Evolutionary conservation across 2,329 filamentous ascomycete species (phyloP), one percentile per base, ranked within the genome.

Genomic region (Stemphylium lycopersici): DNA sequence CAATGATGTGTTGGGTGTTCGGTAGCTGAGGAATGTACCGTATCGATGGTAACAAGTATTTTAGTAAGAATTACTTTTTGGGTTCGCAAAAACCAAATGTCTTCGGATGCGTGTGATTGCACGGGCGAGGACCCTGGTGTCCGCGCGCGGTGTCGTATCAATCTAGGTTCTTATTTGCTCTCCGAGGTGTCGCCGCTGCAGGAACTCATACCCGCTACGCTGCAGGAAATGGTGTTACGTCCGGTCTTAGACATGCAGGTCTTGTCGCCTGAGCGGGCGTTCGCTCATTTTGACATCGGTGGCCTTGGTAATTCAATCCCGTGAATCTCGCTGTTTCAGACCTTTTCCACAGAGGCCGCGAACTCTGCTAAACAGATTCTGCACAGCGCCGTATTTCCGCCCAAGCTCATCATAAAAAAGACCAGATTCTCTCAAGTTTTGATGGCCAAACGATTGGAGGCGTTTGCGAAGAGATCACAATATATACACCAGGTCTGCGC

Each of bases 181-280:
- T 41, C 46, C 48, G 48, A 51, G 33, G 48, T 45, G 24, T 3
- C 15, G 40, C 48, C 48, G 48, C 24, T 8, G 33, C 40, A 50
- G 13, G 13, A 31, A 16, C 33, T n/a, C 12, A 12, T n/a, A 8
- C 37, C 43, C 13, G 5, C 16, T 16, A 32, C 18, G 15, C 18
- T 24, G 31, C 42, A 34, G 42, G 5, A 44, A 44, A 15, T n/a
- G 16, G 20, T n/a, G 18, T 12, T 20, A 22, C 20, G 12, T 16
- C 29, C 11, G 26, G 26, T 31, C 29, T 22, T 31, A 34, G 13
- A 15, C 22, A 44, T 34, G 29, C 31, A 44, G 11, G 15, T 36
- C 42, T 44, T 44, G 42, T 20, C 42, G 42, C 42, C 42, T n/a
- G 18, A 34, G 16, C 31, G 31, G 42, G 22, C 13, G 16, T 18